phyloP scores from a whole-genome alignment of 1,284 basidiomycete species.

The Ceratorhiza oryzae-sativae region DNA sequence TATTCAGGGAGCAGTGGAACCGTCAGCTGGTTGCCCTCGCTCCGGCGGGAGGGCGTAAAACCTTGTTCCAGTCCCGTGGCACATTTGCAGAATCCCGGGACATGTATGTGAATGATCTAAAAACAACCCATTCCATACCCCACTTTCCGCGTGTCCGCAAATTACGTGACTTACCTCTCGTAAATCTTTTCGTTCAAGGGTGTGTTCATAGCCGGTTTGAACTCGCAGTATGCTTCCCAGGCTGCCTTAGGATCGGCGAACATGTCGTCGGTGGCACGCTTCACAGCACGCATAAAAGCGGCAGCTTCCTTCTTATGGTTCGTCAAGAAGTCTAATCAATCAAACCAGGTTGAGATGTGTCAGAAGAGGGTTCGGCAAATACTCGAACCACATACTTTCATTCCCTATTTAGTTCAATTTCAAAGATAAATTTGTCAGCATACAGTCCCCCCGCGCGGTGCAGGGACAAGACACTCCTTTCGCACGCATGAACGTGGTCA shows the following conservation, averaged over 20 bases:
- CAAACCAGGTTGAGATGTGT: neutral
- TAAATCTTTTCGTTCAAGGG: slow-evolving; percentile 48
- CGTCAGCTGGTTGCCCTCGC: neutral
- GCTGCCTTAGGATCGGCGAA: slow-evolving; percentile 48
- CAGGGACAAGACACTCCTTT: slow-evolving; percentile 37
- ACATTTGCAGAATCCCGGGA: slow-evolving; percentile 48
- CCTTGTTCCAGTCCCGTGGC: slow-evolving; percentile 43
- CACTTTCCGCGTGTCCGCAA: neutral
- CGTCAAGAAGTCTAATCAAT: slow-evolving; percentile 45
- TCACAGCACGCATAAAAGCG: slow-evolving; percentile 53
- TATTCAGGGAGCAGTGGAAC: slow-evolving; percentile 33
- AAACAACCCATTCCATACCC: neutral
- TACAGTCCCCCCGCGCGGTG: neutral
- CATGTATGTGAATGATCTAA: slow-evolving; percentile 50
- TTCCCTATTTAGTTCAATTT: slow-evolving; percentile 17
- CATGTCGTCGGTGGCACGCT: slow-evolving; percentile 51
- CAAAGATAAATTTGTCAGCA: slow-evolving; percentile 5
- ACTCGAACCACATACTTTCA: slow-evolving; percentile 21
- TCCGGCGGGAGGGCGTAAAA: neutral
- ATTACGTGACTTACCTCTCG: slow-evolving; percentile 45
- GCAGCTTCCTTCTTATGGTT: slow-evolving; percentile 49
- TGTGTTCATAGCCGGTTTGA: slow-evolving; percentile 50
- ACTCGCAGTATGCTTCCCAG: slow-evolving; percentile 50
- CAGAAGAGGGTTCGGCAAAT: neutral
- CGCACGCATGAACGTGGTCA: slow-evolving; percentile 38